Base-by-base conservation (phyloP, 164 flowering plant genomes). In the Tetrastigma voinierianum region DNA sequence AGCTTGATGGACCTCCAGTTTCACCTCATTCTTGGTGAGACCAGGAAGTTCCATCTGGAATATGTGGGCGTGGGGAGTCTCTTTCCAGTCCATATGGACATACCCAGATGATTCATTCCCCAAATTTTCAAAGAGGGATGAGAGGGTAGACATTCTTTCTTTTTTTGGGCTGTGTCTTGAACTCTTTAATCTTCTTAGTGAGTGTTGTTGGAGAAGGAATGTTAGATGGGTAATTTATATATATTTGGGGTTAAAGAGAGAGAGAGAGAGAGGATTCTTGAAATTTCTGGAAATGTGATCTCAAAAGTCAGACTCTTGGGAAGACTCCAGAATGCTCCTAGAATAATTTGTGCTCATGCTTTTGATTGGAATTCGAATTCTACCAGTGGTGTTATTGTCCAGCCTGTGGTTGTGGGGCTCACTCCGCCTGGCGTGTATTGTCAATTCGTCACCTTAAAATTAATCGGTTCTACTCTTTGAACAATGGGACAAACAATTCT, bases 21-120 rank as follows among this genome's bases (percentile, higher is more conserved):
- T 70, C 52, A 77, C 77, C 12, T 77, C 67, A 18, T 70, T 72
- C 24, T 67, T 72, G n/a, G 58, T 51, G n/a, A 73, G 61, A 6
- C 77, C 77, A 3, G 77, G 80, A 44, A 77, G 75, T 23, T 77
- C 77, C 7, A 70, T 32, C 14, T 73, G 45, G 64, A 73, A 77
- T 49, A 77, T 15, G 47, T 77, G 80, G 61, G 75, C 69, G 3
- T 73, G 63, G 0, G 70, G 59, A 12, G 77, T 77, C 62, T 77
- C 80, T 51, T 67, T 77, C 80, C 80, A 77, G 63, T 77, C 60
- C 72, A 77, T 70, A 17, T 17, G 40, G 24, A 65, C 17, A 62
- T 57, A 65, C 12, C 15, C 51, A 2, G 48, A 57, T 6, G 49
- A 32, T 19, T 10, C 19, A 13, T 6, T 9, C 48, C 16, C 56